Base-by-base conservation (phyloP, 805 yeast species). In the Candida germanica region DNA sequence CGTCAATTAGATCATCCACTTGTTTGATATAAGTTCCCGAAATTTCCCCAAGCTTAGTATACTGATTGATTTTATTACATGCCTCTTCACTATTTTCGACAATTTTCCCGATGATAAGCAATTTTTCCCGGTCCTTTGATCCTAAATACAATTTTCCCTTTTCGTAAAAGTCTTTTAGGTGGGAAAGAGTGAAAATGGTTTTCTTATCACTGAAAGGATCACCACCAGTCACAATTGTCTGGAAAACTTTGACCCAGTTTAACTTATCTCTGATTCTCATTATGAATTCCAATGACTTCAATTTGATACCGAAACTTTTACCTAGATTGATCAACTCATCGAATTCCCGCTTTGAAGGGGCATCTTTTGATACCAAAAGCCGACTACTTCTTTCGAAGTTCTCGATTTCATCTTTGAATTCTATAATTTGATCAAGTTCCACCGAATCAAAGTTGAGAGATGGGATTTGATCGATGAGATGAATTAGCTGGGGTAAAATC, bases 381-480 rank as follows among this genome's bases (percentile, higher is more conserved):
- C 71, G 51, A 21, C 76, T 77, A 10, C 72, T 65, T 18, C 59
- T 54, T 39, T 73, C 78, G 52, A 71, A 83, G 32, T 66, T 65
- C 31, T 64, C 64, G 27, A 83, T 67, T 43, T 77, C 83, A 20
- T 49, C 56, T 4, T 72, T 68, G 30, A 79, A 67, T 42, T 75
- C 82, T 3, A 69, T 40, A 9, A 84, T 54, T 47, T 76, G 82
- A 13, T 74, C 80, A 46, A 79, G 65, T 49, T 84, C 93, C 0
- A 77, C 71, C 12, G 77, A 61, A 3, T 68, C 54, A 36, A 83
- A 73, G 14, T 74, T 70, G 39, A 81, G 48, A 0, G 52, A 48
- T 2, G 80, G 76, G 4, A 80, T 74, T 29, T 65, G 64, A 12
- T 61, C 58, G 10, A 79, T 47, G 15, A 81, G 46, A 14, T 42